Base-by-base conservation (phyloP, 106 monocot species). In the Dendrobium nobile region DNA sequence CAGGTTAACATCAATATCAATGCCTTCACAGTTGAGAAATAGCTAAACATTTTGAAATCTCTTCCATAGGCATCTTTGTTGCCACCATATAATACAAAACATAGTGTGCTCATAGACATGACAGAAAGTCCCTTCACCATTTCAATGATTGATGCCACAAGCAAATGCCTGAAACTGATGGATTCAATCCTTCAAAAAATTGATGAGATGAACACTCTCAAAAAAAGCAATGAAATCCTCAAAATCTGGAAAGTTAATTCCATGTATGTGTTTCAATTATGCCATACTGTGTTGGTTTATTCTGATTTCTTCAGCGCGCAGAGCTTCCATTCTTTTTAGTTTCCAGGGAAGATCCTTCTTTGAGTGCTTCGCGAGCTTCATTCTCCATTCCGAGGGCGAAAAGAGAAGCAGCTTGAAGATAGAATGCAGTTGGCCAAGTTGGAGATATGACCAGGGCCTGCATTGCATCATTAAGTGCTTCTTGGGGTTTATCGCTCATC, bases 371-470 rank as follows among this genome's bases (percentile, higher is more conserved):
- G 58, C 83, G 86, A 77, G 92, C 94, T 85, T 97, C 92, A 81
- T 79, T 89, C 77, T 97, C 94, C 89, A 89, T 90, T 68, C 90
- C 92, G 10, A 89, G 89, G 1, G 90, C 82, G 31, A 82, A 85
- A 65, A 97, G 89, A 3, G 94, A 88, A 20, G 94, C 88, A 58
- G 96, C 94, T 79, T 97, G 96, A 54, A 97, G 94, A 80, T 97
- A 97, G 58, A 86, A 88, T 22, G 96, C 96, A 8, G 94, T 94
- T 40, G 96, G 82, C 94, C 94, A 97, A 67, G 92, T 85, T 41
- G 96, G 94, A 64, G 92, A 90, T 84, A 94, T 87, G 44, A 94
- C 92, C n/a, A 92, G 82, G n/a, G 94, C 92, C 77, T 94, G 90
- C 84, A 88, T 88, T 18, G 96, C 96, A 55, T 97, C 96, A 77